A percentile compares a stretch with the other conserved stretches of the same genome.
Evolutionary conservation across 257 asterid species (phyloP).

Genomic region (Cruciata laevipes): DNA sequence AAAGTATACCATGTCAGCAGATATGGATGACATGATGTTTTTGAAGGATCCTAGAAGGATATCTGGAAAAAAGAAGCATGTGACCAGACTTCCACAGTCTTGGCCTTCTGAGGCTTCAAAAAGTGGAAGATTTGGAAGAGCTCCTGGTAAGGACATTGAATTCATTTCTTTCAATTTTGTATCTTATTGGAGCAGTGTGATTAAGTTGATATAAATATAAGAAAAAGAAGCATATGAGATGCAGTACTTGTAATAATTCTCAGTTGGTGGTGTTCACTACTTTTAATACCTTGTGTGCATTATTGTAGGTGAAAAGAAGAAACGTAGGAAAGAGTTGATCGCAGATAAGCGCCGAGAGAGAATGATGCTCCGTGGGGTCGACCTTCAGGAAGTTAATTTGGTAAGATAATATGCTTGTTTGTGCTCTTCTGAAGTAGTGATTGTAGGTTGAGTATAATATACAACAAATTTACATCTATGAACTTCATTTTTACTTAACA

Average conservation of each 20-base stretch:
- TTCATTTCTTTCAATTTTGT: background rate
- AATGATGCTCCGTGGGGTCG: conserved; percentile 81
- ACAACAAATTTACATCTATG: background rate
- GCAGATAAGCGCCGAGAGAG: conserved; percentile 79
- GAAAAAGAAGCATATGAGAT: background rate
- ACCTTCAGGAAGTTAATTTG: conserved; percentile 75
- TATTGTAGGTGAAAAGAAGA: conserved; percentile 81
- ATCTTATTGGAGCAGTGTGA: background rate
- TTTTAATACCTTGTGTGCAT: conserved; percentile 10
- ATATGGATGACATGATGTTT: conserved; percentile 52
- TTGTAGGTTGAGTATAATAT: background rate
- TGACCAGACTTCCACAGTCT: conserved; percentile 44
- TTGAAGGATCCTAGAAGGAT: conserved; percentile 67
- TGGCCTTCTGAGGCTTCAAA: conserved; percentile 64
- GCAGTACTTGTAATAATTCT: conserved; percentile 2
- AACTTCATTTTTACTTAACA: conserved; percentile 2
- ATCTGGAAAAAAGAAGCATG: conserved; percentile 73
- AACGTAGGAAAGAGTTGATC: conserved; percentile 71
- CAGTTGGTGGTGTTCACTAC: conserved; percentile 16
- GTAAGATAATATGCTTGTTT: conserved; percentile 31
- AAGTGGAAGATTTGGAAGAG: conserved; percentile 43
- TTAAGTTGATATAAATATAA: background rate
- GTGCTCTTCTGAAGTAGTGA: background rate
- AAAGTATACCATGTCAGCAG: conserved; percentile 31
- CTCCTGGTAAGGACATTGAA: conserved; percentile 44